Conservation (phyloP, 2,329 filamentous ascomycete genomes). For the Fusarium sp. region DNA sequence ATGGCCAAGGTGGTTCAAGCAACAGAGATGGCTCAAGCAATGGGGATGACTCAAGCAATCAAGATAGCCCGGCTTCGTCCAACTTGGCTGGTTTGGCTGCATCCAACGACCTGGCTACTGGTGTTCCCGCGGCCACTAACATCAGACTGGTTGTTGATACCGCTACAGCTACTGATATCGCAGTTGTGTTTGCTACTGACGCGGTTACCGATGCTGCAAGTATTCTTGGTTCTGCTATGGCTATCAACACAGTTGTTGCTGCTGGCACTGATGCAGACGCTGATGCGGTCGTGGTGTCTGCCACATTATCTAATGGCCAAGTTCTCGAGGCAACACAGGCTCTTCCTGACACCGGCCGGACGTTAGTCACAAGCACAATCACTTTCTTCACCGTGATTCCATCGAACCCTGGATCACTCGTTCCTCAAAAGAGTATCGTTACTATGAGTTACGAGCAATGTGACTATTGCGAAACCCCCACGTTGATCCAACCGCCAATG, state of each 20-base stretch:
- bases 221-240: background rate
- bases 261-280: background rate
- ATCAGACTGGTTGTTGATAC: background rate
- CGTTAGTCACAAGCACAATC: conserved; percentile 33
- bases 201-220: background rate
- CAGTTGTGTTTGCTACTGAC: background rate
- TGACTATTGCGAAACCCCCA: conserved; percentile 33
- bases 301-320: background rate
- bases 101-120: background rate
- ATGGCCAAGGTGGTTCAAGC: background rate
- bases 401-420: conserved; percentile 48
- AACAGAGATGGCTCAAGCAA: background rate
- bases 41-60: background rate
- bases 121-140: background rate
- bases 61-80: background rate
- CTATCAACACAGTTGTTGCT: background rate
- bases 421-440: conserved; percentile 48
- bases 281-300: background rate
- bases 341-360: background rate
- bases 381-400: conserved; percentile 44
- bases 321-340: background rate
- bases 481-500: conserved; percentile 33
- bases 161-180: background rate
- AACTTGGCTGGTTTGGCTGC: background rate
- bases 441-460: conserved; percentile 45